Conservation (phyloP, 106 monocot genomes). For the Iris macrosiphon region DNA sequence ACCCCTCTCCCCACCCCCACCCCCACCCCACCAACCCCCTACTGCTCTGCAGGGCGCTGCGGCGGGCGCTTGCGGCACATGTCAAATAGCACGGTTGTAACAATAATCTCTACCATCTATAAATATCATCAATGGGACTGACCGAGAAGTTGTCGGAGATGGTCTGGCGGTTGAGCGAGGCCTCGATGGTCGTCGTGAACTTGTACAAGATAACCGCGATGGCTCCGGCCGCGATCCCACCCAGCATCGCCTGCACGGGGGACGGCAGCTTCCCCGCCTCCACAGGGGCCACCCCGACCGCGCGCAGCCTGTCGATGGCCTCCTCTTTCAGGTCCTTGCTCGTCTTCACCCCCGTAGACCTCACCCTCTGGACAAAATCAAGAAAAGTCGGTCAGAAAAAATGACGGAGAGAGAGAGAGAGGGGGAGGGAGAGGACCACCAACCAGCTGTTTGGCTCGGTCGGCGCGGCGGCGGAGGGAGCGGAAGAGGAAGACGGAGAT, state of each 20-base stretch:
- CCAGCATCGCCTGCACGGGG: conserved; percentile 70
- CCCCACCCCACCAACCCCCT: too few species aligned
- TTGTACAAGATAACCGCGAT: conserved; percentile 80
- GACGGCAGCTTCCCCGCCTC: conserved; percentile 54
- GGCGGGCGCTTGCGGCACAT: too few species aligned
- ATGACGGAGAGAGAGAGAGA: not conserved
- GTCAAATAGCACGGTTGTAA: too few species aligned
- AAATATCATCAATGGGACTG: too few species aligned
- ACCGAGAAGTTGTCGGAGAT: conserved; percentile 94
- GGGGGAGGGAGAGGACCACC: not conserved
- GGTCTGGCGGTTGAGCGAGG: conserved; percentile 71
- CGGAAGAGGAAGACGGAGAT: conserved; percentile 93
- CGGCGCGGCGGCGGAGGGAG: conserved; percentile 86
- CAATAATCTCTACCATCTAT: too few species aligned
- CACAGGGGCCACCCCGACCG: conserved; percentile 32
- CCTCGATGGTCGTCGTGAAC: conserved; percentile 79
- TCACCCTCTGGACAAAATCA: conserved; percentile 46
- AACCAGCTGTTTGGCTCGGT: conserved; percentile 79
- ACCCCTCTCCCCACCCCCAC: too few species aligned
- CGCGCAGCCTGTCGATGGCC: conserved; percentile 68
- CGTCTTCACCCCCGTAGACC: conserved; percentile 65
- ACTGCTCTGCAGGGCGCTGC: too few species aligned
- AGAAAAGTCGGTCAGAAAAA: not conserved
- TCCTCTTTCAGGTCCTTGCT: conserved; percentile 57
- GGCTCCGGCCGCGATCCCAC: conserved; percentile 72